Evolutionary conservation across 495 filamentous ascomycete genomes (phyloP).

Genomic region (Penicillium simplicissimum): DNA sequence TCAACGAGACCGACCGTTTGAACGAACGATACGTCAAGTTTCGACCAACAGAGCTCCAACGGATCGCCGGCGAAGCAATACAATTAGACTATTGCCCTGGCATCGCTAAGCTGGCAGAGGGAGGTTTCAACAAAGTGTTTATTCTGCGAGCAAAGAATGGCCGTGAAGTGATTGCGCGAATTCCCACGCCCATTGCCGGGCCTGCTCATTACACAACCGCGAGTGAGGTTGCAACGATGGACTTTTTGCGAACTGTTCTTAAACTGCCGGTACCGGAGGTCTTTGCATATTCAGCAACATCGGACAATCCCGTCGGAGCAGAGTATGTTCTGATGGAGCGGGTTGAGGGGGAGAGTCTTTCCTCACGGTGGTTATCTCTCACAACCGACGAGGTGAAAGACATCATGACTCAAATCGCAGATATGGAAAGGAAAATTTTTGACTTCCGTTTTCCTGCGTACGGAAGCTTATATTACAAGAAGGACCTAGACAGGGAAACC

Average conservation of each 20-base stretch:
- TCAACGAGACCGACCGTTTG: conserved; percentile 30
- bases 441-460: conserved; percentile 35
- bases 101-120: conserved; percentile 19
- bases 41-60: conserved; percentile 33
- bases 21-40: conserved; percentile 35
- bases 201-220: conserved; percentile 39
- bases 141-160: conserved; percentile 28
- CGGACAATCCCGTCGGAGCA: conserved; percentile 35
- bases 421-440: conserved; percentile 41
- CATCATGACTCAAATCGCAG: conserved; percentile 41
- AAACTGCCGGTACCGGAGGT: conserved; percentile 35
- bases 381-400: conserved; percentile 36
- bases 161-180: conserved; percentile 37
- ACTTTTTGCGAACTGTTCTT: conserved; percentile 34
- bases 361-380: conserved; percentile 36
- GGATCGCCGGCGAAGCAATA: conserved; percentile 30
- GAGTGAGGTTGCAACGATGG: conserved; percentile 49
- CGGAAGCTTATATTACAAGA: conserved; percentile 42
- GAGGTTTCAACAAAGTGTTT: conserved; percentile 11
- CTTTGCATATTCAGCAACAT: conserved; percentile 30
- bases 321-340: conserved; percentile 44
- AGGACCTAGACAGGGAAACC: conserved; percentile 27
- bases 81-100: conserved; percentile 30
- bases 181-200: conserved; percentile 37
- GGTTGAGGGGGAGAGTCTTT: conserved; percentile 37